These are phyloP conservation scores for Pseudogymnoascus sp. DNA, from an alignment of 2,329 filamentous ascomycete species.

Conservation along the genomic window DNA sequence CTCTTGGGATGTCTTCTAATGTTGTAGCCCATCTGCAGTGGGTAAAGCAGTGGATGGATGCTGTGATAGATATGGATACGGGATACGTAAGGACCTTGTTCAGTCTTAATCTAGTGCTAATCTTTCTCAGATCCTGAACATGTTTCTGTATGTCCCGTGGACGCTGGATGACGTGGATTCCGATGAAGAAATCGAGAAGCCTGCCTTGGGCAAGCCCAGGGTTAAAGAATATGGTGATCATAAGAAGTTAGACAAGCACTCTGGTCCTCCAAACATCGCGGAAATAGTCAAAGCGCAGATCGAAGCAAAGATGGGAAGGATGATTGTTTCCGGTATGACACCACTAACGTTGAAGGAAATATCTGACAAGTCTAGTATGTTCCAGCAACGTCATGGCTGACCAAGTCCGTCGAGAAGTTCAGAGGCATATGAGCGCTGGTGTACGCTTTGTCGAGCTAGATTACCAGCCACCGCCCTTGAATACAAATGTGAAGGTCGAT, in stretches of 20 bases:
- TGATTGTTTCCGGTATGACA: not conserved
- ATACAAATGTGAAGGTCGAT: not conserved
- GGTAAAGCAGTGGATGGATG: not conserved
- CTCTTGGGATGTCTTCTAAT: not conserved
- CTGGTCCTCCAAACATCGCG: not conserved
- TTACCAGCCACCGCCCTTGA: not conserved
- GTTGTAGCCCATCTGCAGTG: not conserved
- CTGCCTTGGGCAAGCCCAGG: not conserved
- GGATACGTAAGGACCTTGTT: not conserved
- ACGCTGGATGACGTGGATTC: not conserved
- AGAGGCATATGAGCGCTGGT: not conserved
- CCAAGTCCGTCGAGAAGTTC: not conserved
- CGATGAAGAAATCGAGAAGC: not conserved
- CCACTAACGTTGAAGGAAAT: not conserved
- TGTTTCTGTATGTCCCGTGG: not conserved
- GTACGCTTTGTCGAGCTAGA: not conserved
- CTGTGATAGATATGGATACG: not conserved
- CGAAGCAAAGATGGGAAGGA: not conserved
- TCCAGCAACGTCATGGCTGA: not conserved
- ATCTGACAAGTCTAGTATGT: not conserved
- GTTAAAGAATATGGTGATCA: not conserved
- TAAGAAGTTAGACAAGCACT: not conserved
- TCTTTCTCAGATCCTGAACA: not conserved
- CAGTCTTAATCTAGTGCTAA: not conserved
- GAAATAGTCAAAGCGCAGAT: not conserved